A percentile compares a stretch with the other conserved stretches of the same genome.
Conservation (phyloP, 2,329 filamentous ascomycete genomes). For the Volutella citrinella region DNA sequence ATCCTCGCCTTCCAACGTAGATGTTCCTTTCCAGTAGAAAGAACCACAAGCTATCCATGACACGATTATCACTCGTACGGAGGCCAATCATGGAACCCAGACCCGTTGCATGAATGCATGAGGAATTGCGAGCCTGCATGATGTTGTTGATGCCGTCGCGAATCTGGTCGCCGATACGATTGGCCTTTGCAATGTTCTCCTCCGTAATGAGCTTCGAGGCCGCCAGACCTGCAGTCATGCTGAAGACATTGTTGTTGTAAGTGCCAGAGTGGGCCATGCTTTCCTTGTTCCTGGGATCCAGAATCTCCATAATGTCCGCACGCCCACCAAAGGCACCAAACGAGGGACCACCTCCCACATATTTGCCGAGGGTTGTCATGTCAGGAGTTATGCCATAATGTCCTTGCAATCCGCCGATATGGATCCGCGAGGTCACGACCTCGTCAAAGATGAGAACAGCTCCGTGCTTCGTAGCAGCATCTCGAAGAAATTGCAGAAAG, state of each 20-base stretch:
- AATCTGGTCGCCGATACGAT: slow-evolving; percentile 1
- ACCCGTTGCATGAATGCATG: not conserved
- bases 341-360: slow-evolving; percentile 56
- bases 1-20: slow-evolving; percentile 30
- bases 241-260: slow-evolving; percentile 58
- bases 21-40: slow-evolving; percentile 26
- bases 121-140: not conserved
- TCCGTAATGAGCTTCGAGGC: not conserved
- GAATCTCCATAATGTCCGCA: slow-evolving; percentile 51
- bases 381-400: slow-evolving; percentile 46
- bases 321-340: slow-evolving; percentile 61
- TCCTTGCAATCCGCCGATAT: slow-evolving; percentile 41
- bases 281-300: slow-evolving; percentile 32
- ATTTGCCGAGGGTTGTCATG: slow-evolving; percentile 59
- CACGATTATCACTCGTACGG: not conserved
- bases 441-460: slow-evolving; percentile 63
- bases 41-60: slow-evolving; percentile 17
- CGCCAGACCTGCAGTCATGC: slow-evolving; percentile 37
- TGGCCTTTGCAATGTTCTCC: not conserved
- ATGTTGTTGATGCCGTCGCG: not conserved
- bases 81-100: slow-evolving; percentile 1
- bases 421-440: slow-evolving; percentile 59
- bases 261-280: slow-evolving; percentile 49
- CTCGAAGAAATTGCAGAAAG: slow-evolving; percentile 48
- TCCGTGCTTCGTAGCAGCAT: slow-evolving; percentile 25